Percentiles rank a stretch among this genome's conserved stretches.
Evolutionary conservation across 192 early-diverging fungal genomes (phyloP).

Genomic region (Backusella westeae): DNA sequence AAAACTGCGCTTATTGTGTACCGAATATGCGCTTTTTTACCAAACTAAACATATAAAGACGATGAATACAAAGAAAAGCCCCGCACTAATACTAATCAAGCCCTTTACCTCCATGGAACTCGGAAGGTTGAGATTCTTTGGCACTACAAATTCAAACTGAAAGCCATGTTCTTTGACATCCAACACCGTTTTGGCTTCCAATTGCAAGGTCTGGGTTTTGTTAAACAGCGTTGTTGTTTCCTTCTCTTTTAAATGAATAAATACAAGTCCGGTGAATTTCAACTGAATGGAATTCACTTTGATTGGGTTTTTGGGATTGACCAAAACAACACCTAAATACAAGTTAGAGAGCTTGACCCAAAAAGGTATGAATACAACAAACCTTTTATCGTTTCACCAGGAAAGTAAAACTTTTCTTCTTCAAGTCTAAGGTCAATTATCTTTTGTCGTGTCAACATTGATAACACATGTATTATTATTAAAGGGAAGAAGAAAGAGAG

Average conservation of each 20-base stretch:
- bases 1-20: slow-evolving; percentile 30
- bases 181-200: slow-evolving; percentile 11
- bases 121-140: slow-evolving; percentile 26
- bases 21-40: slow-evolving; percentile 29
- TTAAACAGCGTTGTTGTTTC: slow-evolving; percentile 28
- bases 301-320: slow-evolving; percentile 27
- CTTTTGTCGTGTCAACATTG: slow-evolving; percentile 20
- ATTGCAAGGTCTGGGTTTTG: not conserved
- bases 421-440: slow-evolving; percentile 29
- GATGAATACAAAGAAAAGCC: not conserved
- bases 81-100: not conserved
- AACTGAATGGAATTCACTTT: slow-evolving; percentile 33
- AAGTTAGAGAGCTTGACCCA: not conserved
- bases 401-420: slow-evolving; percentile 41
- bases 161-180: slow-evolving; percentile 32
- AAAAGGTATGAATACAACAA: not conserved
- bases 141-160: slow-evolving; percentile 35
- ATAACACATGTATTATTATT: not conserved
- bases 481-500: not conserved
- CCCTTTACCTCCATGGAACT: slow-evolving; percentile 35
- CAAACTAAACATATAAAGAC: slow-evolving; percentile 14
- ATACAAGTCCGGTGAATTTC: slow-evolving; percentile 31
- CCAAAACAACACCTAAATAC: slow-evolving; percentile 23
- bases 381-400: slow-evolving; percentile 38
- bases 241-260: slow-evolving; percentile 29